Evolutionary conservation across 805 yeast genomes (phyloP), one percentile per base, ranked within the genome.

Genomic region (Starmerella khaoyaiensis): DNA sequence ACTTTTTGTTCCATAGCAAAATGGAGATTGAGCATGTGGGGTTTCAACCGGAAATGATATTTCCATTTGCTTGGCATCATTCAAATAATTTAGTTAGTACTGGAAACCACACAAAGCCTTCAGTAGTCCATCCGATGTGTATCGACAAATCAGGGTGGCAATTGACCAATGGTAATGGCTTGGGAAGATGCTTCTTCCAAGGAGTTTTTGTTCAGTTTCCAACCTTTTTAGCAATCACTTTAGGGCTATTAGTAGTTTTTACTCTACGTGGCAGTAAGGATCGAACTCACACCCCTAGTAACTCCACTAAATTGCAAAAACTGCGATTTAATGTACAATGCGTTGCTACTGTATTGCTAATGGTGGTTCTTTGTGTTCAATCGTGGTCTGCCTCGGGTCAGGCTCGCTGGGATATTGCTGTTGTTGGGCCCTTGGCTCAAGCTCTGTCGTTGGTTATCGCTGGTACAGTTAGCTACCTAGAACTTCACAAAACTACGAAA

Each of bases 401-500:
- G 41, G 46, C 52, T 46, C 53, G 58, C 28, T 31, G 50, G 12
- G 56, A 54, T 31, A 59, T 46, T 42, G 56, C 52, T 11, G 45
- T 49, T 22, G 39, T 64, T 29, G 63, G 67, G 16, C 54, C 71
- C 4, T 48, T 62, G 16, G 28, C 61, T 12, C 57, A 67, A 33
- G 42, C 64, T 0, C 41, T 60, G 2, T 72, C 75, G 1, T 54
- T 72, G 11, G 33, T 66, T 2, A 68, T 79, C 4, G 79, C 74
- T 0, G 54, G 69, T 14, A 58, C 61, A 3, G 57, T 83, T 24
- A 78, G 82, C 40, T 79, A 74, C 57, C 54, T 79, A 41, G 96
- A 87, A 55, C 77, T 74, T 51, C 71, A 67, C 56, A 73, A 79
- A 54, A 54, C 74, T 9, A 65, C 60, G 29, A 69, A 80, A 17